phyloP scores from a whole-genome alignment of 164 flowering plant species.

The Cinnamomum chago region DNA sequence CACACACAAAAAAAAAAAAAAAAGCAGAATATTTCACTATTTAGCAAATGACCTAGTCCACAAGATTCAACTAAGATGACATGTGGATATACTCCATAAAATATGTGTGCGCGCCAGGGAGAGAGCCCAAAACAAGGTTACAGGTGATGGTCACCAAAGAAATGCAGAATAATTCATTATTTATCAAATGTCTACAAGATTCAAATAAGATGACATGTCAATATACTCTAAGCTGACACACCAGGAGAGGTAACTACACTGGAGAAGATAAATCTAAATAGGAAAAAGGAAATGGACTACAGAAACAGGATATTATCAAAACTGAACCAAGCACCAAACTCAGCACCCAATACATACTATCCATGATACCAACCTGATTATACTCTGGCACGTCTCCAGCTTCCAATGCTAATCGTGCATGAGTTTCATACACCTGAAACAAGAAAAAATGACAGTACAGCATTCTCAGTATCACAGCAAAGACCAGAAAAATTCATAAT shows the following conservation, averaged over 20 bases:
- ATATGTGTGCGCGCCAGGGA: no score
- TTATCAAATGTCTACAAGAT: no score
- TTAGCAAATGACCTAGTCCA: no score
- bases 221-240: neutral
- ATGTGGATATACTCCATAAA: no score
- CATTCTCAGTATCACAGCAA: neutral
- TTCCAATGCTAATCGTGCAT: slow-evolving; percentile 91
- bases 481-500: slow-evolving; percentile 1
- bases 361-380: slow-evolving; percentile 66
- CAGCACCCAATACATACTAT: neutral
- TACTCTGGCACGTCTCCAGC: slow-evolving; percentile 88
- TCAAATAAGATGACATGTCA: no score
- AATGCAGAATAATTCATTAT: no score
- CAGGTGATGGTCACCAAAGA: no score
- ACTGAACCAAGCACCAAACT: neutral
- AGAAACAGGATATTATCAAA: neutral
- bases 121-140: no score
- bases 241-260: neutral
- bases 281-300: neutral
- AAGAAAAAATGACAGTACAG: neutral
- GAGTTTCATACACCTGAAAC: slow-evolving; percentile 94
- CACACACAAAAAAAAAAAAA: no score
- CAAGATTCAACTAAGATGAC: no score
- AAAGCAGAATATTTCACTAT: no score
- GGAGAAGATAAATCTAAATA: neutral